Conservation (phyloP, 805 yeast species). For the Candida boleticola region DNA sequence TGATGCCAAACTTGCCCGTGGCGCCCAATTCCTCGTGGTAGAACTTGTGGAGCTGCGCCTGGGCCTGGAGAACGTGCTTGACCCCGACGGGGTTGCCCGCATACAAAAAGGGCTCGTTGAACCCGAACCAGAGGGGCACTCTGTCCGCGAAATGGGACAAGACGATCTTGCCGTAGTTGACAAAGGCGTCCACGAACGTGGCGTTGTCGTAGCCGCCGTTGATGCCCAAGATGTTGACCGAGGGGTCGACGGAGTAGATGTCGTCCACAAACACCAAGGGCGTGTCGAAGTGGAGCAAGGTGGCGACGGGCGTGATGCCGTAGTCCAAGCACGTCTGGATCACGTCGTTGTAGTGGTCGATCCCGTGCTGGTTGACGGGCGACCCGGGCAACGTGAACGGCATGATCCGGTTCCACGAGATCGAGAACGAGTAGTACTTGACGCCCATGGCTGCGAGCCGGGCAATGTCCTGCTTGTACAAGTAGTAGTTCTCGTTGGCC, state of each 20-base stretch:
- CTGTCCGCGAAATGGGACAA: slow-evolving; percentile 27
- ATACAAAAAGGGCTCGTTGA: slow-evolving; percentile 29
- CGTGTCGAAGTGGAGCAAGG: slow-evolving; percentile 33
- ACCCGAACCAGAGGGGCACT: slow-evolving; percentile 29
- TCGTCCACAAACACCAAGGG: slow-evolving; percentile 16
- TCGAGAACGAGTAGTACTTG: slow-evolving; percentile 27
- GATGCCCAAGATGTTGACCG: slow-evolving; percentile 10
- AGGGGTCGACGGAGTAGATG: slow-evolving; percentile 3
- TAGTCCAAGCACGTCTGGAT: slow-evolving; percentile 18
- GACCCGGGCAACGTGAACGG: slow-evolving; percentile 28
- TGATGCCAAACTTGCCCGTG: slow-evolving; percentile 22
- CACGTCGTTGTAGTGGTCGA: slow-evolving; percentile 22
- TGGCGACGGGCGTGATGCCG: slow-evolving; percentile 25
- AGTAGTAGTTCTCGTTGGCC: slow-evolving; percentile 30
- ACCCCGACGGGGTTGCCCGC: slow-evolving; percentile 18
- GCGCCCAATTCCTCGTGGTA: slow-evolving; percentile 24
- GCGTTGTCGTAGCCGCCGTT: slow-evolving; percentile 24
- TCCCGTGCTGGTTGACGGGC: slow-evolving; percentile 26
- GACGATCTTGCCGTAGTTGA: slow-evolving; percentile 27
- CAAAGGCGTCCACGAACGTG: slow-evolving; percentile 27
- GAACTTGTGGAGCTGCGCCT: slow-evolving; percentile 20
- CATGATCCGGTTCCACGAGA: slow-evolving; percentile 34
- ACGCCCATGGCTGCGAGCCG: slow-evolving; percentile 31
- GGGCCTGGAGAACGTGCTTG: slow-evolving; percentile 24
- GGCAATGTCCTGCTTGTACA: slow-evolving; percentile 31